Percentiles rank a stretch among this genome's conserved stretches.
Evolutionary conservation across 805 yeast genomes (phyloP).

Genomic region (Vanderwaltozyma yarrowii): DNA sequence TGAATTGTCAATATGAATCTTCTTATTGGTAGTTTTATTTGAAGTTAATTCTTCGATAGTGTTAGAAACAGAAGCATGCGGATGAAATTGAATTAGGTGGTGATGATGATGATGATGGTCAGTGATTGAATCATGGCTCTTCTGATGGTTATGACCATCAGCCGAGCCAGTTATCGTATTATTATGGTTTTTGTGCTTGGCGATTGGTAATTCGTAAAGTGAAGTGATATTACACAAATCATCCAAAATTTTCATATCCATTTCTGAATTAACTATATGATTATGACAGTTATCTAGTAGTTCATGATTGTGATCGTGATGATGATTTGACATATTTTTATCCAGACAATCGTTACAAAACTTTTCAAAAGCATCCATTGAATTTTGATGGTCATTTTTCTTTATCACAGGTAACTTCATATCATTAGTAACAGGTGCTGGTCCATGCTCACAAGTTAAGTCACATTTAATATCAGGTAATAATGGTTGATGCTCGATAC

Average conservation of each 20-base stretch:
- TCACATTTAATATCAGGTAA: conserved; percentile 18
- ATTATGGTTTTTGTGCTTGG: conserved; percentile 22
- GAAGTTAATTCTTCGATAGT: neutral
- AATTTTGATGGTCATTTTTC: neutral
- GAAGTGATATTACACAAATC: conserved; percentile 27
- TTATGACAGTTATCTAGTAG: conserved; percentile 6
- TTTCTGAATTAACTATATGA: conserved; percentile 17
- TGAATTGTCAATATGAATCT: no score
- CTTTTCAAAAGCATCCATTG: conserved; percentile 25
- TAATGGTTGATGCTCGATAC: no score
- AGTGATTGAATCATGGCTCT: no score
- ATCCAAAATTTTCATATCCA: conserved; percentile 23
- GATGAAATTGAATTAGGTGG: conserved; percentile 7
- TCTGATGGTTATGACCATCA: conserved; percentile 4
- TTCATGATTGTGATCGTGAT: neutral
- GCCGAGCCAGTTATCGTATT: neutral
- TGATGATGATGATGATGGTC: no score
- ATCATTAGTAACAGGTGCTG: conserved; percentile 1
- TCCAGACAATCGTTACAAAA: conserved; percentile 26
- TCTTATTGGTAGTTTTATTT: no score
- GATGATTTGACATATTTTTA: no score
- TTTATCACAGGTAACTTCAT: neutral
- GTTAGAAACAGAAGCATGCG: conserved; percentile 2
- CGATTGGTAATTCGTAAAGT: conserved; percentile 27
- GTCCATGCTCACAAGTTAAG: conserved; percentile 18